Evolutionary conservation across 192 early-diverging fungal species (phyloP).

Genomic region (Haplosporangium gracile): DNA sequence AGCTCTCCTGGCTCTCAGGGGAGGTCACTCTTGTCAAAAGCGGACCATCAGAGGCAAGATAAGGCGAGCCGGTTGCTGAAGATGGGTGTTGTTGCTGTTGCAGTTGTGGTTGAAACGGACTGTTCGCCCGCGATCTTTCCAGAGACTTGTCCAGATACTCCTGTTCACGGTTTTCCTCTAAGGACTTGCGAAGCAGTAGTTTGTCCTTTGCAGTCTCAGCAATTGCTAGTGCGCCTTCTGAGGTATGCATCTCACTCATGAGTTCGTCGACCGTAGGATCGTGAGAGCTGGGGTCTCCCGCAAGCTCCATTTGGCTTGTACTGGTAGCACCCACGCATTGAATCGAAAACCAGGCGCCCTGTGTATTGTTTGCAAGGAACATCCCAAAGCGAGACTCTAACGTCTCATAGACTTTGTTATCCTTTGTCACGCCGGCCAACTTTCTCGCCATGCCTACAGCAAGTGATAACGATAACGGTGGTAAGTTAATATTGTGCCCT

Average conservation of each 20-base stretch:
- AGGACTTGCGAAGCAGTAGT: conserved; percentile 12
- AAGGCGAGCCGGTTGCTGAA: not conserved
- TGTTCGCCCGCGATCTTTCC: conserved; percentile 5
- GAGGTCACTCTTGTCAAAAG: not conserved
- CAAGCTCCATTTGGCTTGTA: conserved; percentile 51
- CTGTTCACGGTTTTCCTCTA: conserved; percentile 22
- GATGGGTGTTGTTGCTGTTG: conserved; percentile 34
- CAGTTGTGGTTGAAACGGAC: conserved; percentile 8
- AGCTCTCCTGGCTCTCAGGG: not conserved
- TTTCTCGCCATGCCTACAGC: conserved; percentile 53
- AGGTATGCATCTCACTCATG: conserved; percentile 18
- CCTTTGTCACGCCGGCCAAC: conserved; percentile 55
- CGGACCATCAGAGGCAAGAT: not conserved
- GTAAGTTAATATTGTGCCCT: too few species aligned
- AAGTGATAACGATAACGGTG: not conserved
- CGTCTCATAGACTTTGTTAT: conserved; percentile 47
- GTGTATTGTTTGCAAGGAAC: conserved; percentile 67
- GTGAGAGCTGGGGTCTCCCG: conserved; percentile 30
- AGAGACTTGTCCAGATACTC: conserved; percentile 15
- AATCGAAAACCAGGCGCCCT: conserved; percentile 60
- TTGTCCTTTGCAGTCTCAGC: conserved; percentile 40
- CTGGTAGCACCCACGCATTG: conserved; percentile 62
- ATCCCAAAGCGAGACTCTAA: conserved; percentile 58
- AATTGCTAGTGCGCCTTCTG: conserved; percentile 15
- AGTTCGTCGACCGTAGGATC: conserved; percentile 42